Evolutionary conservation across 1,284 basidiomycete genomes (phyloP).

Genomic region (Pseudozyma thailandica): DNA sequence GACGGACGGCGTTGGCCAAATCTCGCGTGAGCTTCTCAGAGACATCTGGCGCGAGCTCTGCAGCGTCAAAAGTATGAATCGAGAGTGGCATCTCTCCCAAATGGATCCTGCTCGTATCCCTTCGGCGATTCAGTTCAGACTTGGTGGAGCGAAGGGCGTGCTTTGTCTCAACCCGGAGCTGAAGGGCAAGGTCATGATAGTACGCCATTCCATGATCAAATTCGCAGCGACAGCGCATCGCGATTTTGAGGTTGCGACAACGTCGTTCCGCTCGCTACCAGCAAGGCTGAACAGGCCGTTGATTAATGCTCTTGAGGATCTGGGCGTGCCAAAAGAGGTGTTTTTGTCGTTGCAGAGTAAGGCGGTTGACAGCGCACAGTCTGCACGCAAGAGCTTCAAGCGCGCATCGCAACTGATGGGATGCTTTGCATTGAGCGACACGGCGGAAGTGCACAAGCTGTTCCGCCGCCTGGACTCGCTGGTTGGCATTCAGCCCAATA

Average conservation of each 20-base stretch:
- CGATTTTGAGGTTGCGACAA: constrained; percentile 31
- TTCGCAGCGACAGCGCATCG: constrained; percentile 26
- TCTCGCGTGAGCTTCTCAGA: constrained; percentile 23
- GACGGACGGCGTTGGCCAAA: constrained; percentile 38
- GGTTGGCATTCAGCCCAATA: constrained; percentile 15
- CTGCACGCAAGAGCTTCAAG: constrained; percentile 14
- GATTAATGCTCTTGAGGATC: constrained; percentile 41
- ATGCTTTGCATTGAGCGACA: constrained; percentile 24
- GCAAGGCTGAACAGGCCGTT: constrained; percentile 35
- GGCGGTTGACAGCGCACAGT: constrained; percentile 25
- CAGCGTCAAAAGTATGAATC: constrained; percentile 21
- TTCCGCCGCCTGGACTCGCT: constrained; percentile 18
- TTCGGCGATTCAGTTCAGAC: constrained; percentile 30
- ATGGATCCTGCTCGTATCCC: constrained; percentile 20
- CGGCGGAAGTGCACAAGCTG: constrained; percentile 25
- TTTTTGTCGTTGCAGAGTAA: constrained; percentile 23
- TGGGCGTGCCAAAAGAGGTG: constrained; percentile 10
- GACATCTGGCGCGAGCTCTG: constrained; percentile 30
- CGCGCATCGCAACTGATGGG: constrained; percentile 26
- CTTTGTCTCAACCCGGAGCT: constrained; percentile 30
- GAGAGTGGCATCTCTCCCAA: constrained; percentile 19
- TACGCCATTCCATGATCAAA: constrained; percentile 38
- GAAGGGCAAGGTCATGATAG: constrained; percentile 19
- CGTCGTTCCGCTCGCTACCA: constrained; percentile 25
- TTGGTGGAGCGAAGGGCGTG: constrained; percentile 37